Evolutionary conservation across 148 eudicot species (phyloP), one percentile per base, ranked within the genome.

Genomic region (Chenopodium berlandieri): DNA sequence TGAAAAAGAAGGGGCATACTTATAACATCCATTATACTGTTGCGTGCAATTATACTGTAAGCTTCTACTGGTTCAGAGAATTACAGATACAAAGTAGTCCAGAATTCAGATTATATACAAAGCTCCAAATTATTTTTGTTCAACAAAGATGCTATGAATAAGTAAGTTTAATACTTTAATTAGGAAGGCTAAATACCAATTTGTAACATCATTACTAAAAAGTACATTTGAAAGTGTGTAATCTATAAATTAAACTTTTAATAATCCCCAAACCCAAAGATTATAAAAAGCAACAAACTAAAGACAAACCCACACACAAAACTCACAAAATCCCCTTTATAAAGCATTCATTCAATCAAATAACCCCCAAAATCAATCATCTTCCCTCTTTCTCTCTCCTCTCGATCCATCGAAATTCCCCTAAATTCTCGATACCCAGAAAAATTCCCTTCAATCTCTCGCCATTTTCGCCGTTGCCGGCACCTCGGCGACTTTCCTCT

Each of bases 241-340:
- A 30, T 30, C 6, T 1, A 50, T 50, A 30, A 25, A 67, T 40
- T 40, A 12, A 67, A 10, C 1, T 67, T 34, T 7, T 12, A 13
- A 16, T 20, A 72, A 44, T 40, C 52, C 75, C 56, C 11, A 72
- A 9, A 23, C 27, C 46, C 10, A 72, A 44, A 44, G 2, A 0
- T 4, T 22, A 40, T 13, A 44, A 9, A 22, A 19, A 44, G 2
- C 20, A 30, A 70, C 27, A 44, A 71, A 30, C 27, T 60, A 60
- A 76, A 37, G 54, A 50, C 54, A 76, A 77, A 62, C 70, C 56
- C 6, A 40, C 44, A 40, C 66, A 10, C 64, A 52, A 73, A 75
- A 66, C 71, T n/a, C 52, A 77, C 52, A n/a, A 77, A 77, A 37
- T 46, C 7, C 72, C 60, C 76, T 48, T 73, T 73, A 48, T 47